These are phyloP conservation scores for Pyropia yezoensis DNA, from an alignment of 23 red algal species.

Conservation along the genomic window DNA sequence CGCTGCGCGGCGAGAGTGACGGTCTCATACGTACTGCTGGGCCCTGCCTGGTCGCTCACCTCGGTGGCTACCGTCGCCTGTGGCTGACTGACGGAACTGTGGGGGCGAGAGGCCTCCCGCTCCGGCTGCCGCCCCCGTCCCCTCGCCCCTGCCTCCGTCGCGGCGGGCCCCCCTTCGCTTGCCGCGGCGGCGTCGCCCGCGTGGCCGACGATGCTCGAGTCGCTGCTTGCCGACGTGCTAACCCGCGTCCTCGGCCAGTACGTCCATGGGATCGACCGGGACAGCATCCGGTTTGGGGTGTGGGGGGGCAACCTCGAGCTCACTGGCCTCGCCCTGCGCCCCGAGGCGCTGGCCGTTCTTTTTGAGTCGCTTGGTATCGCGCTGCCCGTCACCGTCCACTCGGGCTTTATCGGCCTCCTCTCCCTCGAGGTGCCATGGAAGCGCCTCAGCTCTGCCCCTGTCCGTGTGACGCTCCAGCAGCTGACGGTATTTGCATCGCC, in stretches of 20 bases:
- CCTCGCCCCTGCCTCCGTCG: too few species aligned
- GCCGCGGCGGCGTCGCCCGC: too few species aligned
- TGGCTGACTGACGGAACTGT: too few species aligned
- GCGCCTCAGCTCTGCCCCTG: constrained; percentile 51
- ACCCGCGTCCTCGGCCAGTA: constrained; percentile 77
- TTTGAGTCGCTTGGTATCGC: constrained; percentile 71
- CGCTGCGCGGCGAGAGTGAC: too few species aligned
- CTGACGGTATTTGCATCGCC: constrained; percentile 55
- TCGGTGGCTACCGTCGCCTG: too few species aligned
- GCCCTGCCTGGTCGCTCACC: too few species aligned
- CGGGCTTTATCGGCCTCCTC: constrained; percentile 66
- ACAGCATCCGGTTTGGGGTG: constrained; percentile 55
- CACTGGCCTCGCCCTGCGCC: constrained; percentile 47
- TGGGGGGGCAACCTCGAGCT: constrained; percentile 84
- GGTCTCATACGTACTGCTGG: too few species aligned
- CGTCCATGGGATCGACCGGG: constrained; percentile 71
- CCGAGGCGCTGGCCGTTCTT: constrained; percentile 68
- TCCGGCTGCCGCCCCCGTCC: too few species aligned
- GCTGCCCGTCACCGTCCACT: constrained; percentile 46
- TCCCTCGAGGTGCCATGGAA: constrained; percentile 84
- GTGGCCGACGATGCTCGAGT: constrained; percentile 45
- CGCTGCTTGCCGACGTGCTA: constrained; percentile 63
- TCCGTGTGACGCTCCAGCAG: constrained; percentile 47
- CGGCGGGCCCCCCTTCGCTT: too few species aligned
- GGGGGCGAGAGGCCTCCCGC: too few species aligned